Base-by-base conservation (phyloP, 371 early-diverging fungal species). In the Lichtheimia ornata region DNA sequence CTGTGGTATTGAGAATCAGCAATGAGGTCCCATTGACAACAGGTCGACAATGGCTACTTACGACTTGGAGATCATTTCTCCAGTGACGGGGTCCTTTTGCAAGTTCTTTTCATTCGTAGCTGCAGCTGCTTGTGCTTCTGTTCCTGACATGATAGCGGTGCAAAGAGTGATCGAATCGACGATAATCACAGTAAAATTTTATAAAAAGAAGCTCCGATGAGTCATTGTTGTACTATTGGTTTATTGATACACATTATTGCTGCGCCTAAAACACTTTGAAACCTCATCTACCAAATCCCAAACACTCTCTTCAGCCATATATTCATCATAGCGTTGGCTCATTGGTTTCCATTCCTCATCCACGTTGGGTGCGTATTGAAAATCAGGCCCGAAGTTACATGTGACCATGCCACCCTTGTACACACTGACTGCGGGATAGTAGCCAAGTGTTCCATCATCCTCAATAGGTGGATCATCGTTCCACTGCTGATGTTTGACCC, bases 11-110 rank as follows among this genome's bases (percentile, higher is more conserved):
- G 27, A 51, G 27, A 17, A 17, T 17, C 7, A n/a, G 25, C 11
- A 17, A 27, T 53, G 35, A 59, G 44, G 11, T 5, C n/a, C 20
- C n/a, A 18, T 22, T 52, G 53, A 51, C 27, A 50, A 41, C 3
- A 50, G 3, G n/a, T 14, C 52, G 12, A 42, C 3, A 53, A 42
- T 27, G 24, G 14, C n/a, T 13, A 73, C 79, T 41, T 86, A 93
- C 95, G 81, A 84, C 89, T 98, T 98, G 74, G 97, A 97, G 69
- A 98, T 86, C 89, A 88, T 88, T 81, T 97, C 97, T 42, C 95
- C 95, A 30, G 98, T 96, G 40, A 88, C 93, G 63, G 88, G 87
- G 68, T 98, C 98, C 73, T 85, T 71, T 74, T 90, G 72, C 57
- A 91, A 87, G 69, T 80, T 80, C 82, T 94, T 94, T 59, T 76